Percentiles rank a stretch among this genome's conserved stretches.
These are phyloP conservation scores for Leishmania arabica DNA, from an alignment of 208 protist species.

Conservation along the genomic window DNA sequence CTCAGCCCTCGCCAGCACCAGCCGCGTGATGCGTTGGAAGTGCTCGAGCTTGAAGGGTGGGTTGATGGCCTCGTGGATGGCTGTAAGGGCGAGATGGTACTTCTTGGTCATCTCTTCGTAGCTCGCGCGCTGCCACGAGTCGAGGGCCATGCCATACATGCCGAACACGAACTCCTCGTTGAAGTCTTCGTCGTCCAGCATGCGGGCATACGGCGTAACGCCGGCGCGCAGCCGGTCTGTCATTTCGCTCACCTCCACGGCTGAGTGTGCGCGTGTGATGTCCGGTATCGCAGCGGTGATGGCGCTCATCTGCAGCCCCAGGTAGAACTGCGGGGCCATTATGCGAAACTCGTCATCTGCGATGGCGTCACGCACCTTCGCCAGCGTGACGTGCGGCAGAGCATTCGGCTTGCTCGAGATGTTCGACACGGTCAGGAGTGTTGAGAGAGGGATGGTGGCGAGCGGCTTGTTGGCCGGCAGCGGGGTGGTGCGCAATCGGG, in stretches of 20 bases:
- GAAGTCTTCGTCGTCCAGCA: conserved; percentile 92
- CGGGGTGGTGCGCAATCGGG: conserved; percentile 16
- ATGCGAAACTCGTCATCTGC: conserved; percentile 71
- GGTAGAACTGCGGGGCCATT: conserved; percentile 87
- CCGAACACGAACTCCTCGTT: conserved; percentile 87
- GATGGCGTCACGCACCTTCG: conserved; percentile 65
- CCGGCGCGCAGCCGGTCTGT: conserved; percentile 45
- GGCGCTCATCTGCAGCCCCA: conserved; percentile 82
- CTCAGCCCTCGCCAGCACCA: conserved; percentile 81
- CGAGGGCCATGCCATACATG: conserved; percentile 92
- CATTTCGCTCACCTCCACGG: conserved; percentile 46
- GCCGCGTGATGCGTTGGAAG: conserved; percentile 79
- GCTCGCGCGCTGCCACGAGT: conserved; percentile 85
- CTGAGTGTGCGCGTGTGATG: conserved; percentile 39
- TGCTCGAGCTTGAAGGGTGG: conserved; percentile 81
- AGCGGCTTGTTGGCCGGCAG: conserved; percentile 77
- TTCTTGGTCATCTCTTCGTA: conserved; percentile 85
- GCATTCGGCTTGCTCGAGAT: conserved; percentile 71
- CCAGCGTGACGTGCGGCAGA: conserved; percentile 56
- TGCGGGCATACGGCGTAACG: conserved; percentile 79
- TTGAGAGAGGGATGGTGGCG: conserved; percentile 75
- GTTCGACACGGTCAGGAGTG: conserved; percentile 70
- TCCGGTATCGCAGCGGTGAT: conserved; percentile 76
- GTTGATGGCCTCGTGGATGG: conserved; percentile 57
- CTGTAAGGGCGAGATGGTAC: conserved; percentile 63